phyloP scores from a whole-genome alignment of 2,329 filamentous ascomycete genomes.

The Ophiostoma montium region DNA sequence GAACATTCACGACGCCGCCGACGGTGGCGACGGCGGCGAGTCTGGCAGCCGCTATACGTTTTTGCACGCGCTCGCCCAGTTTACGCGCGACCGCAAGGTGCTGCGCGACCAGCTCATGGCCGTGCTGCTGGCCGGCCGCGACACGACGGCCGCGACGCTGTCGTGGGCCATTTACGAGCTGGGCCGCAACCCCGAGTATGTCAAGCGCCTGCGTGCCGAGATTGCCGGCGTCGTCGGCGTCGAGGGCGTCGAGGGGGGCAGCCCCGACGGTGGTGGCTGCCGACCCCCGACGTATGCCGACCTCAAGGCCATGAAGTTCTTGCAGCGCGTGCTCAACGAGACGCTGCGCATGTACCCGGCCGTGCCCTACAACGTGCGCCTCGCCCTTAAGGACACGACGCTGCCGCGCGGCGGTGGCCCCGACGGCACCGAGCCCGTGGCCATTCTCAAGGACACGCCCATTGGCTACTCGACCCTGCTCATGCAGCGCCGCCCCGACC shows the following conservation, averaged over 20 bases:
- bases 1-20: slow-evolving; percentile 50
- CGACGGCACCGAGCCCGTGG: slow-evolving; percentile 46
- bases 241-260: slow-evolving; percentile 1
- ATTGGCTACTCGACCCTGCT: slow-evolving; percentile 53
- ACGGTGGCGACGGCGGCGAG: not conserved
- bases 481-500: slow-evolving; percentile 56
- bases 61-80: slow-evolving; percentile 68
- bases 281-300: slow-evolving; percentile 58
- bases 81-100: slow-evolving; percentile 57
- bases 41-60: slow-evolving; percentile 50
- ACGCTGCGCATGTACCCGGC: slow-evolving; percentile 63
- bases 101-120: slow-evolving; percentile 76
- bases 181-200: slow-evolving; percentile 50
- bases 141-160: slow-evolving; percentile 73
- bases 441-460: slow-evolving; percentile 49
- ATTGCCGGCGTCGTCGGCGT: slow-evolving; percentile 54
- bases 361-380: slow-evolving; percentile 67
- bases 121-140: slow-evolving; percentile 69
- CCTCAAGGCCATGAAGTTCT: slow-evolving; percentile 78
- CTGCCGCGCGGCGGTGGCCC: slow-evolving; percentile 58
- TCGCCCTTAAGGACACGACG: slow-evolving; percentile 57
- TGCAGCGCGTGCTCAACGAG: slow-evolving; percentile 61
- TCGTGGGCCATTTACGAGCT: slow-evolving; percentile 78
- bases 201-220: slow-evolving; percentile 57
- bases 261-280: not conserved